Conservation (phyloP, 495 filamentous ascomycete genomes). For the Pyrenopolyporus hunteri region DNA sequence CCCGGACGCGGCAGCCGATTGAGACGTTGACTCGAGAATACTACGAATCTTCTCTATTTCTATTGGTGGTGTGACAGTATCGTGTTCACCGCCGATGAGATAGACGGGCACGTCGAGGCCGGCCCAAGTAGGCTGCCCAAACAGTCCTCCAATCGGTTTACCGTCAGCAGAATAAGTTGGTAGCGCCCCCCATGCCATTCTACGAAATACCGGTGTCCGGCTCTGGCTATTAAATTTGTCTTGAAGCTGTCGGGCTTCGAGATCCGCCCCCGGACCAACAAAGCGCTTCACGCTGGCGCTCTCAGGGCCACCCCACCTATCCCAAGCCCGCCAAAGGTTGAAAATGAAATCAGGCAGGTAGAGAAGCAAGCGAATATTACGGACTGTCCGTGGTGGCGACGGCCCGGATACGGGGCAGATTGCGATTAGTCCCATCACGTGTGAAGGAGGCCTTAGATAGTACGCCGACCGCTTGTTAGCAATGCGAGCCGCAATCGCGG, state of each 20-base stretch:
- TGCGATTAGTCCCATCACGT: conserved; percentile 76
- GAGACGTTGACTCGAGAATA: conserved; percentile 36
- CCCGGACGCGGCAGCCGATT: not conserved
- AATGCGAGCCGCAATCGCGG: conserved; percentile 75
- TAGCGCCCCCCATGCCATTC: conserved; percentile 78
- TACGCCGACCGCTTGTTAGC: conserved; percentile 64
- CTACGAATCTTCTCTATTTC: conserved; percentile 71
- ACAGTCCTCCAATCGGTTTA: conserved; percentile 65
- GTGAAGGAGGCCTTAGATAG: conserved; percentile 55
- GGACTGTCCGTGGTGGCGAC: conserved; percentile 59
- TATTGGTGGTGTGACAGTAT: conserved; percentile 71
- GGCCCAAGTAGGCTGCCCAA: conserved; percentile 74
- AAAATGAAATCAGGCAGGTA: conserved; percentile 74
- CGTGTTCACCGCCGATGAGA: conserved; percentile 77
- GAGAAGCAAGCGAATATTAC: conserved; percentile 61
- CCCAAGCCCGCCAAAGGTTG: conserved; percentile 78
- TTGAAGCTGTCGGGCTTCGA: conserved; percentile 78
- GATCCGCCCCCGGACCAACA: conserved; percentile 74
- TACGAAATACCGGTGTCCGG: conserved; percentile 76
- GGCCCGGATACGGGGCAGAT: conserved; percentile 77
- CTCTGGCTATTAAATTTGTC: conserved; percentile 84
- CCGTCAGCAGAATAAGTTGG: conserved; percentile 58
- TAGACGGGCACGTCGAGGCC: conserved; percentile 75
- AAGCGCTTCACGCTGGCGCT: conserved; percentile 82
- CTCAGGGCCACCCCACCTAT: conserved; percentile 75